A percentile compares a stretch with the other conserved stretches of the same genome.
Evolutionary conservation across 495 filamentous ascomycete genomes (phyloP).

Genomic region (Penicillium bialowiezense): DNA sequence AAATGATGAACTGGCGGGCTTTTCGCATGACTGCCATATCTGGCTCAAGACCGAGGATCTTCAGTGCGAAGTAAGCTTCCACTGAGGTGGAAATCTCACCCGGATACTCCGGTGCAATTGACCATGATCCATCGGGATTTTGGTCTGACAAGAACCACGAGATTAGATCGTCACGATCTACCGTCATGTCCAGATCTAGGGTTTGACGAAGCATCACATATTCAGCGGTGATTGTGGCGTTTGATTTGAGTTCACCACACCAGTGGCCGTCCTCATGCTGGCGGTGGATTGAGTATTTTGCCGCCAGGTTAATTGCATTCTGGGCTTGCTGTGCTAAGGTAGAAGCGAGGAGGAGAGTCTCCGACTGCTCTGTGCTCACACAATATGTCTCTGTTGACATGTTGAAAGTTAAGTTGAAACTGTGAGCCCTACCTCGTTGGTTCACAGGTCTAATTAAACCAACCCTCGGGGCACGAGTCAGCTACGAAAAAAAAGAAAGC

Average conservation of each 20-base stretch:
- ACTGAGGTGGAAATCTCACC: constrained; percentile 35
- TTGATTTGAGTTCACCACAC: constrained; percentile 30
- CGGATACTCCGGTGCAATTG: constrained; percentile 28
- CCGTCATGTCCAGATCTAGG: constrained; percentile 17
- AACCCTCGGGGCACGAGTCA: no score
- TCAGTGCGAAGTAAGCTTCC: constrained; percentile 42
- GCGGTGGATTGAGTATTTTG: neutral
- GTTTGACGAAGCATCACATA: constrained; percentile 32
- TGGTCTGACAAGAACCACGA: constrained; percentile 23
- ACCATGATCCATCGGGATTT: constrained; percentile 40
- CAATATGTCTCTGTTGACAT: no score
- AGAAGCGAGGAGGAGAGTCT: no score
- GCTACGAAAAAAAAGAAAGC: no score
- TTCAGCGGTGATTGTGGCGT: constrained; percentile 37
- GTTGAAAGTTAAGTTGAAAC: no score
- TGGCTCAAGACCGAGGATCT: constrained; percentile 29
- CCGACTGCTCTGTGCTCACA: no score
- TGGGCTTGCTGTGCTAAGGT: neutral
- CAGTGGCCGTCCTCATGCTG: constrained; percentile 33
- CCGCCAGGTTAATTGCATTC: neutral
- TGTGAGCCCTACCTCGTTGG: no score
- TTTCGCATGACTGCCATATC: constrained; percentile 18
- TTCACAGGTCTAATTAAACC: no score
- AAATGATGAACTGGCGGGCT: constrained; percentile 27
- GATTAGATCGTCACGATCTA: neutral